These are phyloP conservation scores for Syzygium aromaticum DNA, from an alignment of 345 rosid genomes.

Conservation along the genomic window DNA sequence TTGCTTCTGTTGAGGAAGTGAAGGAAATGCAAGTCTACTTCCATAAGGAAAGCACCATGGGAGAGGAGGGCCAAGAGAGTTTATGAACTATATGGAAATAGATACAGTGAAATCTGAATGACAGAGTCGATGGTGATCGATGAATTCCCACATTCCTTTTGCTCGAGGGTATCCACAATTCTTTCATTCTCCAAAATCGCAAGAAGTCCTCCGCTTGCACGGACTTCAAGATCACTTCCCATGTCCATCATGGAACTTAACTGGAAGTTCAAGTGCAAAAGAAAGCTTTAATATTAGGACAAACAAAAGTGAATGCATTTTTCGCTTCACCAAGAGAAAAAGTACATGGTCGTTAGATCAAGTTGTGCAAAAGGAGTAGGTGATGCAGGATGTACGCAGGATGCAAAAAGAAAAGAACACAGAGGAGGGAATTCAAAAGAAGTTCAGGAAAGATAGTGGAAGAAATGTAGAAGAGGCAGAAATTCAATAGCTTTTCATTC, in stretches of 20 bases:
- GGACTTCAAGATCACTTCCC: constrained; percentile 85
- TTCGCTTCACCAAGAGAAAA: neutral
- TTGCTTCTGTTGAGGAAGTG: constrained; percentile 45
- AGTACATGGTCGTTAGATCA: neutral
- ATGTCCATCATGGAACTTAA: constrained; percentile 95
- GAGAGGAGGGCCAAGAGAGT: neutral
- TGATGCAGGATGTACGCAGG: neutral
- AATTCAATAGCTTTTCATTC: neutral
- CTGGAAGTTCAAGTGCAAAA: constrained; percentile 27
- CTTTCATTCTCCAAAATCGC: constrained; percentile 94
- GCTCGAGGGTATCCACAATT: constrained; percentile 75
- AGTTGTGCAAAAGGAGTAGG: neutral
- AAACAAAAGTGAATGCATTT: neutral
- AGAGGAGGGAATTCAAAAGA: neutral
- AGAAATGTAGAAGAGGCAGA: neutral
- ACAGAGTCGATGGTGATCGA: constrained; percentile 78
- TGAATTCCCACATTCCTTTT: constrained; percentile 61
- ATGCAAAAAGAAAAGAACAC: neutral
- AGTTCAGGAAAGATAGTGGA: neutral
- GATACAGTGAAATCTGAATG: constrained; percentile 78
- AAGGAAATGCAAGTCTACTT: constrained; percentile 19
- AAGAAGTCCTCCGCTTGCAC: constrained; percentile 94
- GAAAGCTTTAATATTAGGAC: neutral
- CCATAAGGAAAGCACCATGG: neutral
- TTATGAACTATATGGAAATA: neutral